Conservation (phyloP, 805 yeast species). For the Cyberlindnera nakhonratchasimensis region DNA sequence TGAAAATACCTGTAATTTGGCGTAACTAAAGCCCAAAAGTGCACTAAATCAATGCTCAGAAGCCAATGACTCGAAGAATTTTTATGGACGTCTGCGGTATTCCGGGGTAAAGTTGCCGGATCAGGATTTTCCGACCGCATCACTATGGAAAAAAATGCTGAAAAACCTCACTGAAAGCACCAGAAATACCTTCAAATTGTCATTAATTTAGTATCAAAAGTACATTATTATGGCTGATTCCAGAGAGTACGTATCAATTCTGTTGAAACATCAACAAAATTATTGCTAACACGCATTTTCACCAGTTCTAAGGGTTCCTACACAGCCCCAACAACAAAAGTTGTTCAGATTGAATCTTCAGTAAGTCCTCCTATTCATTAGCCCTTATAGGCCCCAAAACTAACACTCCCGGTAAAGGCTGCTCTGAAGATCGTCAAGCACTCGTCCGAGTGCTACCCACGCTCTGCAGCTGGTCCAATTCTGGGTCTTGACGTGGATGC, state of each 20-base stretch:
- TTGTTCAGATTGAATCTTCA: conserved; percentile 20
- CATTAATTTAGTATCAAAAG: no score
- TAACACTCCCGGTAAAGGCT: conserved; percentile 9
- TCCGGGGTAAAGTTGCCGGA: no score
- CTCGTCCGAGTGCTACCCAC: conserved; percentile 60
- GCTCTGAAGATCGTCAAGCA: conserved; percentile 58
- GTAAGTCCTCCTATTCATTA: conserved; percentile 4
- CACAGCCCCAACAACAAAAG: conserved; percentile 19
- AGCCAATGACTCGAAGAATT: neutral
- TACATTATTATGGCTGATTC: conserved; percentile 14
- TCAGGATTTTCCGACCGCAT: no score
- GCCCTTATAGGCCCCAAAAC: no score
- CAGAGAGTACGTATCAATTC: conserved; percentile 6
- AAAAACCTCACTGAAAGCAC: neutral
- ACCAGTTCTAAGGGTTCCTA: conserved; percentile 11
- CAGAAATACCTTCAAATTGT: neutral
- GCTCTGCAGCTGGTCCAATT: conserved; percentile 64
- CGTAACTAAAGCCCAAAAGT: no score
- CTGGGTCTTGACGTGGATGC: conserved; percentile 66
- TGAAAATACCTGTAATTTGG: no score
- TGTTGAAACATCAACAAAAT: neutral
- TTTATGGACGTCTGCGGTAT: no score
- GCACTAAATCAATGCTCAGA: no score
- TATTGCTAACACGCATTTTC: neutral
- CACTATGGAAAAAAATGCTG: neutral